Conservation (phyloP, 1,284 basidiomycete genomes). For the Trichosporon sp. region DNA sequence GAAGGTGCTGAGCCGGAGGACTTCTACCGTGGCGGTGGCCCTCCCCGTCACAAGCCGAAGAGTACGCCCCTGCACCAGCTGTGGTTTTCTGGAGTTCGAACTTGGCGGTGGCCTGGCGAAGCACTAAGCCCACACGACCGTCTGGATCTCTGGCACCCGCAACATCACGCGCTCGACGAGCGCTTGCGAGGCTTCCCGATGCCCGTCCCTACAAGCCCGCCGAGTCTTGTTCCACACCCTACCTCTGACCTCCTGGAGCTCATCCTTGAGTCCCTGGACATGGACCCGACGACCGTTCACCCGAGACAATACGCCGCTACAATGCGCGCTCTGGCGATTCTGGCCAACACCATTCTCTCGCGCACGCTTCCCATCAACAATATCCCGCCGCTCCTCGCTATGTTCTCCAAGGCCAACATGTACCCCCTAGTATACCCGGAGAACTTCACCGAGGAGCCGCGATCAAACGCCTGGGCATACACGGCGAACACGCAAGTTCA, state of each 20-base stretch:
- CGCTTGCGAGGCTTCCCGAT: slow-evolving; percentile 45
- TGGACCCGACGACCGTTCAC: slow-evolving; percentile 25
- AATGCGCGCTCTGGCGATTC: slow-evolving; percentile 44
- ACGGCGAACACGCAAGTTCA: slow-evolving; percentile 47
- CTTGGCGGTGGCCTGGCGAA: slow-evolving; percentile 48
- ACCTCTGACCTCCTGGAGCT: slow-evolving; percentile 24
- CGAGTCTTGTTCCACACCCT: slow-evolving; percentile 42
- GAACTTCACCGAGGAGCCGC: slow-evolving; percentile 19
- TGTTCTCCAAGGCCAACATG: slow-evolving; percentile 30
- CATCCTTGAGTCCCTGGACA: slow-evolving; percentile 32
- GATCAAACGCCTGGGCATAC: slow-evolving; percentile 35
- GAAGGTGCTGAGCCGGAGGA: slow-evolving; percentile 40
- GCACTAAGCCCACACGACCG: slow-evolving; percentile 44
- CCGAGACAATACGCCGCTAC: slow-evolving; percentile 33
- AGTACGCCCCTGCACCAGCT: slow-evolving; percentile 23
- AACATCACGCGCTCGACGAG: slow-evolving; percentile 35
- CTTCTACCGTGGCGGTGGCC: slow-evolving; percentile 29
- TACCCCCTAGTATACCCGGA: slow-evolving; percentile 44
- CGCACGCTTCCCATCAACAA: slow-evolving; percentile 45
- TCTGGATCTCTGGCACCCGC: slow-evolving; percentile 48
- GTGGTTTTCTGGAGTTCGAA: slow-evolving; percentile 47
- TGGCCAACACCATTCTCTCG: slow-evolving; percentile 47
- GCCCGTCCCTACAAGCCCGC: slow-evolving; percentile 45
- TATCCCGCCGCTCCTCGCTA: slow-evolving; percentile 32
- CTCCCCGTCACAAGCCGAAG: slow-evolving; percentile 10